Evolutionary conservation across 176 grass and related monocot species (phyloP), one percentile per base, ranked within the genome.

Genomic region (sorghum (Sorghum bicolor)): DNA sequence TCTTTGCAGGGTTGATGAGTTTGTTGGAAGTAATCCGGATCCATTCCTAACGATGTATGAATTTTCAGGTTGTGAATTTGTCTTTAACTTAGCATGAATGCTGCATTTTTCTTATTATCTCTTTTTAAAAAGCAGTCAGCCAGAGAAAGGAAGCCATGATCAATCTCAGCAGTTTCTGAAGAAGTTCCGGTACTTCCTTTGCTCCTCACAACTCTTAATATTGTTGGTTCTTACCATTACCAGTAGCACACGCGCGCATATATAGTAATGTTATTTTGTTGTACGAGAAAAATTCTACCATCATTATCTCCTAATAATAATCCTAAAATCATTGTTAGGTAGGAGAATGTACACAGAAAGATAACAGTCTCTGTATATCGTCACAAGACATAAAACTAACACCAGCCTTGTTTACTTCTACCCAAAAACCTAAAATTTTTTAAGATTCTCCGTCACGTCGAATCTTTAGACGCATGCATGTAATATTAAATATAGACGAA

Each of bases 21-120:
- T 91, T 36, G 68, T 91, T 3, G 89, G 72, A 75, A 85, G 55
- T 16, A 91, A 78, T 31, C 53, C 72, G 2, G 89, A 91, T 78
- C 89, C 89, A 77, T 88, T 91, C 81, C 77, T 88, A 85, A 81
- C 57, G 81, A 88, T 85, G 89, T 91, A 91, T 40, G 89, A 55
- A 73, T 71, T 91, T 88, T 85, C 85, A 85, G 82, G 85, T 91
- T 78, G 55, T 77, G 13, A 82, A 47, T 78, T 85, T 74, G 38
- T 88, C 65, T 82, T 81, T 53, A 47, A 62, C 55, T 82, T 74
- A 3, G 47, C 24, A 62, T 55, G 29, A 76, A 77, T 70, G 36
- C 34, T 47, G 58, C 25, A 22, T 5, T 80, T 80, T 50, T 85
- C 86, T 85, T 88, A 91, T 58, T 48, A 20, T 48, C 19, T 87